Evolutionary conservation across 306 rosid species (phyloP).

Genomic region (Ziziphus jujuba): DNA sequence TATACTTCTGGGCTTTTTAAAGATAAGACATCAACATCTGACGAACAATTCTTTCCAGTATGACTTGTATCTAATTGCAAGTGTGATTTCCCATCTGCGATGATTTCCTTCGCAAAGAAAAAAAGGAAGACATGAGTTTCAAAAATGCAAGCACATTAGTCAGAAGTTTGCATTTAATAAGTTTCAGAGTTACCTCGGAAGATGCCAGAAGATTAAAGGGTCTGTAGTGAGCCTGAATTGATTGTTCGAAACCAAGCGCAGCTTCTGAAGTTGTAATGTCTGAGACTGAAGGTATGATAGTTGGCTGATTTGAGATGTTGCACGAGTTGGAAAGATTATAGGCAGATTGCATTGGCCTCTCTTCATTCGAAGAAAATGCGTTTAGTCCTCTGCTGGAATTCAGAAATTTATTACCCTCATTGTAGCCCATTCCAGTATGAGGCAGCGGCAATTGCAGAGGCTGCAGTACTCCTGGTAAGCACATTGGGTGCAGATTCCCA

Average conservation of each 20-base stretch:
- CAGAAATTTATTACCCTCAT: conserved; percentile 45
- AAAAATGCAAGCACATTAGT: neutral
- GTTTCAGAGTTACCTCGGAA: conserved; percentile 31
- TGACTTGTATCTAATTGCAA: conserved; percentile 37
- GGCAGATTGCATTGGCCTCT: conserved; percentile 35
- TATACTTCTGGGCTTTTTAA: conserved; percentile 16
- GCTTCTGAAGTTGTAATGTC: conserved; percentile 38
- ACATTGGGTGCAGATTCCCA: conserved; percentile 86
- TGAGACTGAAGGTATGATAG: conserved; percentile 36
- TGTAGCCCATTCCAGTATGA: conserved; percentile 48
- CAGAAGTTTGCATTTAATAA: neutral
- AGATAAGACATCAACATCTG: conserved; percentile 39
- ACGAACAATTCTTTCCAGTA: conserved; percentile 39
- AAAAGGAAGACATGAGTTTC: conserved; percentile 23
- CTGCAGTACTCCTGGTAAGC: conserved; percentile 61
- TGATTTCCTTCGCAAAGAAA: conserved; percentile 43
- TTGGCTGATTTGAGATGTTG: conserved; percentile 45
- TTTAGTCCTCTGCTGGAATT: conserved; percentile 40
- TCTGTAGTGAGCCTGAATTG: conserved; percentile 38
- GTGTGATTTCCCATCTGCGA: conserved; percentile 33
- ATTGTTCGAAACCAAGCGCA: conserved; percentile 47
- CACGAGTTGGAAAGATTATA: conserved; percentile 43
- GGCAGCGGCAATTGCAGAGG: conserved; percentile 57
- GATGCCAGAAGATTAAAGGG: conserved; percentile 32
- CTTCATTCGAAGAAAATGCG: conserved; percentile 35